Evolutionary conservation across 345 rosid species (phyloP).

Genomic region (Linum tenue): DNA sequence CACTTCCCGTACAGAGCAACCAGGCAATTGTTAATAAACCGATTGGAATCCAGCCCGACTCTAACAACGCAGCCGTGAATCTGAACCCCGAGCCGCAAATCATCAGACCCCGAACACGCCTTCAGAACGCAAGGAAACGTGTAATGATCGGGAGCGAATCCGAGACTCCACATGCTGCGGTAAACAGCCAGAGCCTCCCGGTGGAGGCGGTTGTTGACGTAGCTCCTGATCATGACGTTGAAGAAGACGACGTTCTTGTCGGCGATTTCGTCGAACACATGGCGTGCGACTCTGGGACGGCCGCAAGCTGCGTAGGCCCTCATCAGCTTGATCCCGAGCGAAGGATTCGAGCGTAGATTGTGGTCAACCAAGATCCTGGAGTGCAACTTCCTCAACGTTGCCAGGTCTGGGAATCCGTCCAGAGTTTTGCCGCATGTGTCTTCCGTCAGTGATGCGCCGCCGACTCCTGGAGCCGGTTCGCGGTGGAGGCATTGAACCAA

Average conservation of each 20-base stretch:
- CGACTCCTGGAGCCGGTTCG: neutral
- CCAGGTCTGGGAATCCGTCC: constrained; percentile 43
- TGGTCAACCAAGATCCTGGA: constrained; percentile 27
- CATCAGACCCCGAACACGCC: constrained; percentile 54
- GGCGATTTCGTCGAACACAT: constrained; percentile 56
- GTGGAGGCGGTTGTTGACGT: constrained; percentile 37
- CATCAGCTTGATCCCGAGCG: constrained; percentile 55
- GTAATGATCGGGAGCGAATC: constrained; percentile 49
- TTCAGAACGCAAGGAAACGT: constrained; percentile 64
- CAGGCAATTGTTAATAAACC: constrained; percentile 55
- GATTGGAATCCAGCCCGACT: constrained; percentile 45
- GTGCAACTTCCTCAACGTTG: constrained; percentile 39
- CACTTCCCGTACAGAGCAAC: constrained; percentile 71
- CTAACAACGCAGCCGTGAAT: constrained; percentile 40
- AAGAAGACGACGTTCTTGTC: constrained; percentile 54
- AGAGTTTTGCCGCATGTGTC: constrained; percentile 32
- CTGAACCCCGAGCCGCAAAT: constrained; percentile 44
- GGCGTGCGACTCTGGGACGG: constrained; percentile 40
- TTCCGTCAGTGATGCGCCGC: constrained; percentile 14
- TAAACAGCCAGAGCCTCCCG: constrained; percentile 38
- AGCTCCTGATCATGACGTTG: constrained; percentile 73
- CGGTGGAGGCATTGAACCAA: neutral
- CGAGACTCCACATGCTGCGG: constrained; percentile 30
- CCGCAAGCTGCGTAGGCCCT: constrained; percentile 41
- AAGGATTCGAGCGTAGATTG: constrained; percentile 24